Evolutionary conservation across 495 filamentous ascomycete species (phyloP), one percentile per base, ranked within the genome.

Genomic region (Aspergillus homomorphus): DNA sequence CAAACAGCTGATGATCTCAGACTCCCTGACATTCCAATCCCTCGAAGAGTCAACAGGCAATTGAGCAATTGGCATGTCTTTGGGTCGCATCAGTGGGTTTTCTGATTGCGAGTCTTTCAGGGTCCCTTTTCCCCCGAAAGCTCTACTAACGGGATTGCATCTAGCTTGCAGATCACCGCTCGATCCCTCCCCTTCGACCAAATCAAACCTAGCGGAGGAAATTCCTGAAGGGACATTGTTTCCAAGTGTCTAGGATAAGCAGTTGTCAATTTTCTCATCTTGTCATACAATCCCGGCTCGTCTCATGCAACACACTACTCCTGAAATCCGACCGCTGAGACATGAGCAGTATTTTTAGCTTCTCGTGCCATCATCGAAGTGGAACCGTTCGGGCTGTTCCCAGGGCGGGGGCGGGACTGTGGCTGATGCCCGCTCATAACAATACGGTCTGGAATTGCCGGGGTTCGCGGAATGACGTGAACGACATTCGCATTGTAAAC

Each of bases 401-500:
- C 33, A 38, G 8, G 33, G 33, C 33, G 33, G 33, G 33, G 33
- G 33, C 33, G 33, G 33, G 24, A 28, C 48, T 18, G 48, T 51
- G 48, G 48, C 48, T 51, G 48, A 23, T 51, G 48, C 48, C 21
- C 15, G 23, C 21, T 28, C 14, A 28, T 15, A 15, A 28, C 18
- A 51, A 51, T 4, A 18, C 23, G 30, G 12, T 56, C 21, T 53
- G 16, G 21, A 50, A 6, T 22, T 48, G 44, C 23, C 28, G 48
- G 21, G 8, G 2, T 16, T 14, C 16, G 23, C 18, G 3, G 20
- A 19, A 51, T 51, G 48, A 51, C 48, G 48, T 51, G 48, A 51
- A 51, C 23, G 48, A 51, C 48, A 51, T 51, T 28, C 48, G 8
- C 4, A 30, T 33, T 28, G n/a, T n/a, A n/a, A n/a, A n/a, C 51